phyloP scores from a whole-genome alignment of 257 asterid species.

The Mitragyna speciosa region DNA sequence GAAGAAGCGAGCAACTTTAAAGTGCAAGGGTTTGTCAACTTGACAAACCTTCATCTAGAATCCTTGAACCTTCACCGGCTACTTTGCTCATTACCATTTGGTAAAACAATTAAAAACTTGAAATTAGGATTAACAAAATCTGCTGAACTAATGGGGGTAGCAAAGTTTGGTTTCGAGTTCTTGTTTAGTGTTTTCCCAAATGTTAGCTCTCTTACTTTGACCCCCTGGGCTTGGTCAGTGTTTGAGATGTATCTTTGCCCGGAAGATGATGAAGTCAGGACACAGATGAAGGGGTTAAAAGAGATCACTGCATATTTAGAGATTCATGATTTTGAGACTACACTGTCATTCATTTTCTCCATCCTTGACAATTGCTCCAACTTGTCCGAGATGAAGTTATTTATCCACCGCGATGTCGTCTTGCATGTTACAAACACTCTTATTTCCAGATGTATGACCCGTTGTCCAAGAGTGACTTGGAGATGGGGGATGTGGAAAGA shows the following conservation, averaged over 20 bases:
- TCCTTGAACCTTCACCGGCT: constrained; percentile 48
- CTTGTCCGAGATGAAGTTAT: constrained; percentile 43
- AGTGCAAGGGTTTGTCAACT: constrained; percentile 40
- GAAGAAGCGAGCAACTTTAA: constrained; percentile 45
- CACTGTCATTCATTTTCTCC: constrained; percentile 44
- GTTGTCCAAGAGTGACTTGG: constrained; percentile 55
- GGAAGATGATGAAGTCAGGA: constrained; percentile 35
- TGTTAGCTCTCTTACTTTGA: constrained; percentile 52
- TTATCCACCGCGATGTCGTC: constrained; percentile 64
- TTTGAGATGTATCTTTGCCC: constrained; percentile 41
- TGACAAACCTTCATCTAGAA: constrained; percentile 60
- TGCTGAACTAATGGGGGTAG: constrained; percentile 38
- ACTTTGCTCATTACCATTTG: constrained; percentile 46
- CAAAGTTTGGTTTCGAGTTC: constrained; percentile 47
- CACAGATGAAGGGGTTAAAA: constrained; percentile 51
- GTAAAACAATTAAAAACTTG: constrained; percentile 42
- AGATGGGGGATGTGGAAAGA: constrained; percentile 92
- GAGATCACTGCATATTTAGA: constrained; percentile 58
- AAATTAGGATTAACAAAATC: constrained; percentile 46
- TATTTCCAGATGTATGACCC: constrained; percentile 53
- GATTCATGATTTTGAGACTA: constrained; percentile 53
- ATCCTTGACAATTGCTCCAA: constrained; percentile 51
- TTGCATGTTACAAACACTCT: constrained; percentile 51
- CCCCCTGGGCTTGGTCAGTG: constrained; percentile 61
- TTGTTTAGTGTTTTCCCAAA: constrained; percentile 51